Evolutionary conservation across 805 yeast species (phyloP).

Genomic region (Wickerhamomyces sydowiorum): DNA sequence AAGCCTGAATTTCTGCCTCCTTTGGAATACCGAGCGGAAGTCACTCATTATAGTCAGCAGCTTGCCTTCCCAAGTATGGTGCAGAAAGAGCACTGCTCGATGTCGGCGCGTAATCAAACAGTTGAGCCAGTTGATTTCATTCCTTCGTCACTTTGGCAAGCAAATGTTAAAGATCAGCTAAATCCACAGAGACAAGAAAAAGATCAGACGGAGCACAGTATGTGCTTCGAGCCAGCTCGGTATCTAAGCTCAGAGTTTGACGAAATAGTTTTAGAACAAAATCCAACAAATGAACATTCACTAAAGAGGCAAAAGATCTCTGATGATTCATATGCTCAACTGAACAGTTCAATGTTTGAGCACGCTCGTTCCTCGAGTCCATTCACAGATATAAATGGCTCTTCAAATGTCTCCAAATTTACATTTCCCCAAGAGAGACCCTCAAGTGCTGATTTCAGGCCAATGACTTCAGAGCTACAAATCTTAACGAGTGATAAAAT

Average conservation of each 20-base stretch:
- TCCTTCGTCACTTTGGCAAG: too few species aligned
- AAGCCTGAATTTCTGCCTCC: too few species aligned
- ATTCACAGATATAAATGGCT: not conserved
- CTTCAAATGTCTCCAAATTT: not conserved
- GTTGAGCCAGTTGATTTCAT: too few species aligned
- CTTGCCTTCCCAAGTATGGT: too few species aligned
- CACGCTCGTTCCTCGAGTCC: not conserved
- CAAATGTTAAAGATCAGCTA: not conserved
- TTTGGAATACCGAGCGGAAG: too few species aligned
- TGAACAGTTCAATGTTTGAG: not conserved
- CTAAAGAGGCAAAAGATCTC: not conserved
- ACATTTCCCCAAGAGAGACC: not conserved
- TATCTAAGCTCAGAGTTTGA: not conserved
- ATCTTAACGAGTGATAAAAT: constrained; percentile 6
- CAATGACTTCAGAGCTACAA: constrained; percentile 6
- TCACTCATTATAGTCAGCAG: too few species aligned
- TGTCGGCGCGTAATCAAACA: too few species aligned
- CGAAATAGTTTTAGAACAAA: not conserved
- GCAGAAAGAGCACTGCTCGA: too few species aligned
- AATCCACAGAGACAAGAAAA: too few species aligned
- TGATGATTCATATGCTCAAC: not conserved
- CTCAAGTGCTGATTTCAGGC: not conserved
- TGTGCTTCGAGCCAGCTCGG: too few species aligned
- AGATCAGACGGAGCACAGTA: too few species aligned
- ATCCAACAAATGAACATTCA: not conserved